Percentiles rank a stretch among this genome's conserved stretches.
Conservation (phyloP, 2,329 filamentous ascomycete genomes). For the Aspergillus oerlinghausenensis region DNA sequence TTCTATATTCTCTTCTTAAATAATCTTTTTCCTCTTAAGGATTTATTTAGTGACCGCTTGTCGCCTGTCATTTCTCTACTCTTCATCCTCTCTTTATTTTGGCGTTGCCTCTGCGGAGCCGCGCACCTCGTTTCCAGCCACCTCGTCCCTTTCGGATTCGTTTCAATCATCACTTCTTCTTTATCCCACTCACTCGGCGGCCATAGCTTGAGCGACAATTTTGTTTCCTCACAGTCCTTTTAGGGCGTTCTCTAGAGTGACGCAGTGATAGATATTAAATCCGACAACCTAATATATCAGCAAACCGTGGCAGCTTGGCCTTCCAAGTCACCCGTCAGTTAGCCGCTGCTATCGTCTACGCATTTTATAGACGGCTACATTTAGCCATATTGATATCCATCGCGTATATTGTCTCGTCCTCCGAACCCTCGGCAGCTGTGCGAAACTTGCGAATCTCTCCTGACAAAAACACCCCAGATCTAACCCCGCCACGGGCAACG, state of each 20-base stretch:
- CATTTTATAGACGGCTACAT: slow-evolving; percentile 9
- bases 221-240: slow-evolving; percentile 16
- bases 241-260: slow-evolving; percentile 12
- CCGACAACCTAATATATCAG: slow-evolving; percentile 12
- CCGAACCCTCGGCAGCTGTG: slow-evolving; percentile 5
- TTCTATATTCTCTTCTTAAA: slow-evolving; percentile 21
- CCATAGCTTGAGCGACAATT: slow-evolving; percentile 16
- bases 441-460: slow-evolving; percentile 18
- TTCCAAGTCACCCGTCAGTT: not conserved
- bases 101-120: slow-evolving; percentile 18
- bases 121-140: slow-evolving; percentile 34
- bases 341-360: slow-evolving; percentile 6
- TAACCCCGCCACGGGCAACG: slow-evolving; percentile 15
- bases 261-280: slow-evolving; percentile 13
- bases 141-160: slow-evolving; percentile 35
- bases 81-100: slow-evolving; percentile 14
- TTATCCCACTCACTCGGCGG: slow-evolving; percentile 16
- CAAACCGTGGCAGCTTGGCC: slow-evolving; percentile 13
- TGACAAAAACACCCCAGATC: slow-evolving; percentile 7
- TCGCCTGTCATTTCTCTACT: slow-evolving; percentile 13
- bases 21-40: slow-evolving; percentile 11
- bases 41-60: slow-evolving; percentile 11
- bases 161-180: slow-evolving; percentile 23
- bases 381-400: slow-evolving; percentile 7
- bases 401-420: slow-evolving; percentile 3